phyloP scores from a whole-genome alignment of 306 rosid genomes.

The Macrotyloma uniflorum region DNA sequence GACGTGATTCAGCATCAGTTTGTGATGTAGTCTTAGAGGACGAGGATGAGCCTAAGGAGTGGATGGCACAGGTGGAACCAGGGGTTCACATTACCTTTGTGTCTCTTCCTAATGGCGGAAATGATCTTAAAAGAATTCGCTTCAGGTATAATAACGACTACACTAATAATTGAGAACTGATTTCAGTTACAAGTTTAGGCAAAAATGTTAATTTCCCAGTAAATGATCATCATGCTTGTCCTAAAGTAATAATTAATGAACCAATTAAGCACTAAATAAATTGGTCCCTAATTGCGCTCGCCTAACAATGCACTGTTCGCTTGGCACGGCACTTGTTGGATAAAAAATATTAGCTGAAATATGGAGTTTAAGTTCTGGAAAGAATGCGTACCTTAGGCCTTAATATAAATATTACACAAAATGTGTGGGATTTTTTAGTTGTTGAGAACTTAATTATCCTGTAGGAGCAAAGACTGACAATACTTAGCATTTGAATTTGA shows the following conservation, averaged over 20 bases:
- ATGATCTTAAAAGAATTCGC: slow-evolving; percentile 91
- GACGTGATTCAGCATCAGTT: slow-evolving; percentile 54
- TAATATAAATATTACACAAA: slow-evolving; percentile 26
- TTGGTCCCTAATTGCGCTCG: neutral
- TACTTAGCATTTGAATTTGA: slow-evolving; percentile 47
- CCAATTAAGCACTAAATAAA: neutral
- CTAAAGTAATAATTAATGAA: neutral
- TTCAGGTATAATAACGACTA: slow-evolving; percentile 63
- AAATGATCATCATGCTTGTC: neutral
- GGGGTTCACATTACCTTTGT: slow-evolving; percentile 89
- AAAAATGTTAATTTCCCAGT: neutral
- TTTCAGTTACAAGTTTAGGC: neutral
- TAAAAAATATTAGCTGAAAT: neutral
- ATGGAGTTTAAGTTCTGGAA: neutral
- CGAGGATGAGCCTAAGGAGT: slow-evolving; percentile 86
- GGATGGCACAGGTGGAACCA: slow-evolving; percentile 98
- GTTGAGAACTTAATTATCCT: slow-evolving; percentile 35
- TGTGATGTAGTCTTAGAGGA: slow-evolving; percentile 87
- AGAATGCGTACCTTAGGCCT: slow-evolving; percentile 20
- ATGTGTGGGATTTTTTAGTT: slow-evolving; percentile 31
- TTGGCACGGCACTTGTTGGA: neutral
- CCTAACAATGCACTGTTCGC: neutral
- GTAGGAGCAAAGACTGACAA: slow-evolving; percentile 48
- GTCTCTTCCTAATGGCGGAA: slow-evolving; percentile 91
- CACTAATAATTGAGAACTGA: neutral